A percentile compares a stretch with the other conserved stretches of the same genome.
Conservation (phyloP, 2,329 filamentous ascomycete species). For the Aspergillus aculeatus region DNA sequence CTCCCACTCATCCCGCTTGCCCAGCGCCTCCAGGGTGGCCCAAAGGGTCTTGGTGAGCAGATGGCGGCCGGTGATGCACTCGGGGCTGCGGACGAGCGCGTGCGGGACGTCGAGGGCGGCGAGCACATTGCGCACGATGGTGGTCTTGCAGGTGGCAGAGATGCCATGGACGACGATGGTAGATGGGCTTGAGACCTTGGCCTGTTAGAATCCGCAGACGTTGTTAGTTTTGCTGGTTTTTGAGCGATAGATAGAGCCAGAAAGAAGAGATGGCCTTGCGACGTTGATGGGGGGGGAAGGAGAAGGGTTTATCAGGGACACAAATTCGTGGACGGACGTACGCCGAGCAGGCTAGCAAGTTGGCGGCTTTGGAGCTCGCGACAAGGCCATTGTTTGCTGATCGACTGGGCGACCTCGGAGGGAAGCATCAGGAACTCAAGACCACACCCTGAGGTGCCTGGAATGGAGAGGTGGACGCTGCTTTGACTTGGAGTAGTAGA, state of each 20-base stretch:
- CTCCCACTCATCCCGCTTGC: slow-evolving; percentile 41
- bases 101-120: slow-evolving; percentile 54
- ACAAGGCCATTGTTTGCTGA: slow-evolving; percentile 45
- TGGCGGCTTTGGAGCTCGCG: slow-evolving; percentile 44
- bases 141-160: slow-evolving; percentile 82
- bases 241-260: neutral
- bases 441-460: neutral
- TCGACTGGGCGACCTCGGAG: slow-evolving; percentile 31
- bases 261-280: neutral
- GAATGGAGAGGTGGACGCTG: neutral
- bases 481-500: neutral
- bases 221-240: slow-evolving; percentile 2
- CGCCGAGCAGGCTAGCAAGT: slow-evolving; percentile 42
- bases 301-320: neutral
- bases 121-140: slow-evolving; percentile 65
- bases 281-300: neutral
- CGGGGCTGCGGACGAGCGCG: slow-evolving; percentile 43
- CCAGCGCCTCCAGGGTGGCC: slow-evolving; percentile 37
- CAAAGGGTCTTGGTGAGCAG: slow-evolving; percentile 48
- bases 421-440: slow-evolving; percentile 28
- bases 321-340: slow-evolving; percentile 25
- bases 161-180: slow-evolving; percentile 81
- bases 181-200: slow-evolving; percentile 61
- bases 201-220: slow-evolving; percentile 20
- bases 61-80: slow-evolving; percentile 49